Evolutionary conservation across 2,329 filamentous ascomycete genomes (phyloP).

Genomic region (Aspergillus brasiliensis): DNA sequence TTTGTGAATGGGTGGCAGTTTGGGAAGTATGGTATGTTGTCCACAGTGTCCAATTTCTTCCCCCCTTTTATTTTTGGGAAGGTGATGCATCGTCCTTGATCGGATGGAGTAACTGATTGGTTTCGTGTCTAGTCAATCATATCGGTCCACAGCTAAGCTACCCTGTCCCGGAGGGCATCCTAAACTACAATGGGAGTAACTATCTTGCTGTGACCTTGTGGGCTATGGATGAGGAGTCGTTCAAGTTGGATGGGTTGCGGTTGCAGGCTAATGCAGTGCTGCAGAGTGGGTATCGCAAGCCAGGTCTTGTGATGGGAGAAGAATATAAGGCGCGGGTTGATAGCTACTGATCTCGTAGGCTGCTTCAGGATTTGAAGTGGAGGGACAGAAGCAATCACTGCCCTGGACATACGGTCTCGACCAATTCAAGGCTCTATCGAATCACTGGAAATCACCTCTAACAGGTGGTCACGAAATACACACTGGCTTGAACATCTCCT

Average conservation of each 20-base stretch:
- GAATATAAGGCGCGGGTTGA: neutral
- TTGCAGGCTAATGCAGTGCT: neutral
- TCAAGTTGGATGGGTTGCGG: neutral
- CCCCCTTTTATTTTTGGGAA: neutral
- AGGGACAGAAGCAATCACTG: too few relatives aligned
- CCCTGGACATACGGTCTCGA: too few relatives aligned
- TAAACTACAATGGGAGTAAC: conserved; percentile 48
- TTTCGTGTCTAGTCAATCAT: conserved; percentile 52
- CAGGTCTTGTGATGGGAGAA: neutral
- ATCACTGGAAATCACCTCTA: too few relatives aligned
- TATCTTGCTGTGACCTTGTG: neutral
- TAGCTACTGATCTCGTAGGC: neutral
- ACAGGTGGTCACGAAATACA: too few relatives aligned
- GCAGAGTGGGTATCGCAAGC: neutral
- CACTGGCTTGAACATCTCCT: too few relatives aligned
- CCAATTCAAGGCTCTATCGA: too few relatives aligned
- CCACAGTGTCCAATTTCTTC: too few relatives aligned
- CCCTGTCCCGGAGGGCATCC: conserved; percentile 55
- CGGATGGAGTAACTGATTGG: too few relatives aligned
- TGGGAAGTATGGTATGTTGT: conserved; percentile 48
- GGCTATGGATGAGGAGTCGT: neutral
- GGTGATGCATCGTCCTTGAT: too few relatives aligned
- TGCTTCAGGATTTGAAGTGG: too few relatives aligned
- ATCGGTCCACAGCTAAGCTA: conserved; percentile 54
- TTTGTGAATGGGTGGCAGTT: conserved; percentile 58